A percentile compares a stretch with the other conserved stretches of the same genome.
Conservation (phyloP, 2,329 filamentous ascomycete species). For the Rutstroemia sp. region DNA sequence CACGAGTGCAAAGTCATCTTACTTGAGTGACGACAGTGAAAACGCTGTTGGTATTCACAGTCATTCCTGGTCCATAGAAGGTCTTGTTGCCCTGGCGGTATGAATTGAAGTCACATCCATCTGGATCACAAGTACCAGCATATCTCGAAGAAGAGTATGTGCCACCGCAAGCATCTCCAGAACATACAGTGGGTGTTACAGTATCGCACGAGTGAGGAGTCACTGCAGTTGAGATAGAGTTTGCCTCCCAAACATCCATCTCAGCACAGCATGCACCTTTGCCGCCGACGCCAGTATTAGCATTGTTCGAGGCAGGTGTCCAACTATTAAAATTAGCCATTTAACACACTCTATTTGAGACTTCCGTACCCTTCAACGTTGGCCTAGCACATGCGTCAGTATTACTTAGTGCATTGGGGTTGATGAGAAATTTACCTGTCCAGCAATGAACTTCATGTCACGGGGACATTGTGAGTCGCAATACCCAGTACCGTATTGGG, state of each 20-base stretch:
- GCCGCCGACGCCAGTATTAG: conserved; percentile 44
- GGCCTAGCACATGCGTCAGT: not conserved
- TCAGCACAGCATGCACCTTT: conserved; percentile 59
- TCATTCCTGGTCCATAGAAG: conserved; percentile 49
- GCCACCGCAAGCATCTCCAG: conserved; percentile 32
- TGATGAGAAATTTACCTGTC: conserved; percentile 31
- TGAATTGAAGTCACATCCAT: conserved; percentile 56
- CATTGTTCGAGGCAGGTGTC: conserved; percentile 39
- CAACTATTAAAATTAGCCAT: conserved; percentile 33
- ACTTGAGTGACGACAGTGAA: conserved; percentile 51
- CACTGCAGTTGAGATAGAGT: conserved; percentile 48
- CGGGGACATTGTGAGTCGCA: conserved; percentile 53
- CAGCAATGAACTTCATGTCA: conserved; percentile 46
- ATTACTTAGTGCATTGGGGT: no score
- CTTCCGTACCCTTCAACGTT: conserved; percentile 1
- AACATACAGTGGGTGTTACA: conserved; percentile 33
- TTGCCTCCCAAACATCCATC: conserved; percentile 63
- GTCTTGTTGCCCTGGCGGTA: conserved; percentile 49
- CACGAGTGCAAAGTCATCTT: not conserved
- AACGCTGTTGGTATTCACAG: conserved; percentile 44
- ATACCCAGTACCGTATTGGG: conserved; percentile 55
- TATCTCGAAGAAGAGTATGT: conserved; percentile 42
- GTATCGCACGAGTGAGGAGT: conserved; percentile 51
- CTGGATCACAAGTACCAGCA: conserved; percentile 48
- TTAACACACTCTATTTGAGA: not conserved